phyloP scores from a whole-genome alignment of 805 yeast genomes.

The Metschnikowia orientalis region DNA sequence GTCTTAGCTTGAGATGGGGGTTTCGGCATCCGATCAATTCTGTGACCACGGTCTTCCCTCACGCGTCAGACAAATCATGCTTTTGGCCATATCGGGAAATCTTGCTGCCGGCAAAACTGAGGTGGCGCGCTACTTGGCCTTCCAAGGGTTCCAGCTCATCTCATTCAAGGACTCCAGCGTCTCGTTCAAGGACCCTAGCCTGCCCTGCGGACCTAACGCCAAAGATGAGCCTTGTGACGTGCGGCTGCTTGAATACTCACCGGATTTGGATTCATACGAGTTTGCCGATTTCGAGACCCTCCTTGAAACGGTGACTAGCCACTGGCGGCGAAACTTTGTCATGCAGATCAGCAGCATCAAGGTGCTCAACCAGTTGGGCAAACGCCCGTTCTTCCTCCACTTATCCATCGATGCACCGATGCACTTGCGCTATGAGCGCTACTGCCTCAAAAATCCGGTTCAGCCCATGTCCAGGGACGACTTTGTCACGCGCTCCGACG shows the following conservation, averaged over 20 bases:
- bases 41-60: background rate
- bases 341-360: conserved; percentile 44
- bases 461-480: conserved; percentile 23
- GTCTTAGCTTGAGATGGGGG: background rate
- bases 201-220: background rate
- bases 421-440: conserved; percentile 40
- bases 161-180: conserved; percentile 5
- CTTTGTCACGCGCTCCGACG: conserved; percentile 35
- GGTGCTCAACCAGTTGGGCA: conserved; percentile 45
- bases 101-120: conserved; percentile 62
- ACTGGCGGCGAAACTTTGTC: conserved; percentile 65
- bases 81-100: conserved; percentile 73
- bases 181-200: background rate
- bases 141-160: conserved; percentile 48
- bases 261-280: conserved; percentile 12
- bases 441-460: conserved; percentile 17
- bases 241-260: background rate
- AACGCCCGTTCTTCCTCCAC: conserved; percentile 83
- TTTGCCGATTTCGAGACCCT: conserved; percentile 44
- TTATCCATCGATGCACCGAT: conserved; percentile 73
- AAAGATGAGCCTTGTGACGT: no score
- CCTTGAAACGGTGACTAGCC: conserved; percentile 55
- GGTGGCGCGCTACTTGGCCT: conserved; percentile 52
- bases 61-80: no score
- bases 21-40: background rate